A percentile compares a stretch with the other conserved stretches of the same genome.
Evolutionary conservation across 2,329 filamentous ascomycete species (phyloP).

Genomic region (Fusarium euwallaceae): DNA sequence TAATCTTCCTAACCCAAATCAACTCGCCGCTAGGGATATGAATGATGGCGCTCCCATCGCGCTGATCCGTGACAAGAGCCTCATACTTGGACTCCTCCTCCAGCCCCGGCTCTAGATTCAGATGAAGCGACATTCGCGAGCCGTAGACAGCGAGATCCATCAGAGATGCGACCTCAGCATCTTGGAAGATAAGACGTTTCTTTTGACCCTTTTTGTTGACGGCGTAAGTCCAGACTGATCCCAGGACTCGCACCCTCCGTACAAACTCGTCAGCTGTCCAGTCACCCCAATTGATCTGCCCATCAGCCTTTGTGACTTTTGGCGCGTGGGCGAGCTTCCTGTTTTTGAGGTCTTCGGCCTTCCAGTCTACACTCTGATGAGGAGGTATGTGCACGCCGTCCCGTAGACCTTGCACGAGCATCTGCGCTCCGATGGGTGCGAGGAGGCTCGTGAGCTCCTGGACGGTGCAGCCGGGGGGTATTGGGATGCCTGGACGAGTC

Average conservation of each 20-base stretch:
- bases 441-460: constrained; percentile 61
- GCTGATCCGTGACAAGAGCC: constrained; percentile 13
- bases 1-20: constrained; percentile 49
- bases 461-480: constrained; percentile 60
- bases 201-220: constrained; percentile 40
- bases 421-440: constrained; percentile 73
- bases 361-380: constrained; percentile 54
- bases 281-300: constrained; percentile 69
- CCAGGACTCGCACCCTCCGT: constrained; percentile 70
- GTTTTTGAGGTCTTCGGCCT: constrained; percentile 33
- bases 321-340: constrained; percentile 67
- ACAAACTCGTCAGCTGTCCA: constrained; percentile 68
- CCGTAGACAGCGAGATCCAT: constrained; percentile 4
- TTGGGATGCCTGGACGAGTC: constrained; percentile 69
- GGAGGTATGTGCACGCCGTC: constrained; percentile 75
- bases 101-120: constrained; percentile 8
- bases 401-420: constrained; percentile 77
- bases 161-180: constrained; percentile 42
- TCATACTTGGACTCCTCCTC: constrained; percentile 11
- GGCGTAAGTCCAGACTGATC: constrained; percentile 72
- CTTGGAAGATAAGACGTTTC: constrained; percentile 57
- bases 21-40: constrained; percentile 31
- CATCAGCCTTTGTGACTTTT: constrained; percentile 77
- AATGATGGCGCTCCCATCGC: constrained; percentile 43
- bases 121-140: constrained; percentile 34